Evolutionary conservation across 148 eudicot genomes (phyloP).

Genomic region (Vaccinium myrtillus): DNA sequence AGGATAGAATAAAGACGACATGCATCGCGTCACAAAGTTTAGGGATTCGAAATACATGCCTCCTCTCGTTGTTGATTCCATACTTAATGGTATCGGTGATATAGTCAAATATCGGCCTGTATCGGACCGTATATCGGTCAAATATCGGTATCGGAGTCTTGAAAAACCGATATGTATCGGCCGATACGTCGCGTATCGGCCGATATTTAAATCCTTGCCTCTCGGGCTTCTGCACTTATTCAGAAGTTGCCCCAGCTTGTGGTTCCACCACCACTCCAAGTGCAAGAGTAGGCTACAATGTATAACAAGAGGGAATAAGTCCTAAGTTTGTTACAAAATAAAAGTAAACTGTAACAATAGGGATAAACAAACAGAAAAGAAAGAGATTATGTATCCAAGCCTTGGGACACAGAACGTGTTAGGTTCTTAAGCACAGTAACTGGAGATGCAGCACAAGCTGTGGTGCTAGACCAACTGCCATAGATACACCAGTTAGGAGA

Average conservation of each 20-base stretch:
- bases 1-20: constrained; percentile 37
- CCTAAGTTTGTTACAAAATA: background rate
- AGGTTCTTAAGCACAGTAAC: constrained; percentile 25
- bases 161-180: too few relatives aligned
- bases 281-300: constrained; percentile 47
- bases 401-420: constrained; percentile 16
- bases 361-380: constrained; percentile 7
- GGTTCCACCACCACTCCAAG: constrained; percentile 55
- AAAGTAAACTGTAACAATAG: background rate
- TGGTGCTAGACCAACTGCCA: constrained; percentile 20
- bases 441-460: constrained; percentile 22
- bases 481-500: constrained; percentile 12
- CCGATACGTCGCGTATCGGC: too few relatives aligned
- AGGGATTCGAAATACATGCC: constrained; percentile 52
- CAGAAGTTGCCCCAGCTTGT: constrained; percentile 48
- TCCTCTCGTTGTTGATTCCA: too few relatives aligned
- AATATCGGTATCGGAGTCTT: too few relatives aligned
- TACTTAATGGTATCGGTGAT: too few relatives aligned
- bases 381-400: constrained; percentile 19
- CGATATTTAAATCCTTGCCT: too few relatives aligned
- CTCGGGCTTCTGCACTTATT: constrained; percentile 46
- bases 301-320: constrained; percentile 1
- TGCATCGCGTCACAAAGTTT: constrained; percentile 20
- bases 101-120: too few relatives aligned
- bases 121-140: too few relatives aligned